Conservation (phyloP, 1,139 yeast genomes). For the Suhomyces terraborum region DNA sequence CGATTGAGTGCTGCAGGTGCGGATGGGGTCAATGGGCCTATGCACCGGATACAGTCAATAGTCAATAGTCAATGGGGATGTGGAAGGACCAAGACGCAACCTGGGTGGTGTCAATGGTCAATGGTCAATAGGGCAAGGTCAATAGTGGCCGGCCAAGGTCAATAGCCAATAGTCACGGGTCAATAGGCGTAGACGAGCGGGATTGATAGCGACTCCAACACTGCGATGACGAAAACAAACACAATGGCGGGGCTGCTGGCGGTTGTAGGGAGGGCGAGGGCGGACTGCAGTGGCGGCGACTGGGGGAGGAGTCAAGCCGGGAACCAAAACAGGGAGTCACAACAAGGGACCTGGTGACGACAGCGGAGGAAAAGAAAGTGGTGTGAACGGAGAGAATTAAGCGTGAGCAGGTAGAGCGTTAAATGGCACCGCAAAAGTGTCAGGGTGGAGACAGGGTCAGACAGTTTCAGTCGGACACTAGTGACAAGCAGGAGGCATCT, state of each 20-base stretch:
- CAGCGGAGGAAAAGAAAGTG: neutral
- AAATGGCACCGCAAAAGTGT: too few species aligned
- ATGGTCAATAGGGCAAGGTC: too few species aligned
- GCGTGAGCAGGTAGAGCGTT: too few species aligned
- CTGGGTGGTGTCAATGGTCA: too few species aligned
- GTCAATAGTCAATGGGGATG: neutral
- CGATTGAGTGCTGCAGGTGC: neutral
- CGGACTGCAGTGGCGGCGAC: too few species aligned
- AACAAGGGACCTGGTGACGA: neutral
- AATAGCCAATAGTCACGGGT: neutral
- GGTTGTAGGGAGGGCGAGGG: too few species aligned
- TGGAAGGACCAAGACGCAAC: too few species aligned
- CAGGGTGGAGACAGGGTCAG: too few species aligned
- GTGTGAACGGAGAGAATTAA: neutral
- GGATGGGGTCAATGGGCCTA: neutral
- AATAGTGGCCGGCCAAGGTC: too few species aligned
- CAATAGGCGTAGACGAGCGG: conserved; percentile 1
- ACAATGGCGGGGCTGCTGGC: neutral
- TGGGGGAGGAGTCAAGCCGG: too few species aligned
- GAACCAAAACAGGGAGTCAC: too few species aligned
- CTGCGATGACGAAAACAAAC: neutral
- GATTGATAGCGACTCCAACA: neutral
- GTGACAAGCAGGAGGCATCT: neutral
- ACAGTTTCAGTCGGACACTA: too few species aligned
- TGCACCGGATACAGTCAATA: neutral